Conservation (phyloP, 2,329 filamentous ascomycete genomes). For the Metarhizium brunneum region DNA sequence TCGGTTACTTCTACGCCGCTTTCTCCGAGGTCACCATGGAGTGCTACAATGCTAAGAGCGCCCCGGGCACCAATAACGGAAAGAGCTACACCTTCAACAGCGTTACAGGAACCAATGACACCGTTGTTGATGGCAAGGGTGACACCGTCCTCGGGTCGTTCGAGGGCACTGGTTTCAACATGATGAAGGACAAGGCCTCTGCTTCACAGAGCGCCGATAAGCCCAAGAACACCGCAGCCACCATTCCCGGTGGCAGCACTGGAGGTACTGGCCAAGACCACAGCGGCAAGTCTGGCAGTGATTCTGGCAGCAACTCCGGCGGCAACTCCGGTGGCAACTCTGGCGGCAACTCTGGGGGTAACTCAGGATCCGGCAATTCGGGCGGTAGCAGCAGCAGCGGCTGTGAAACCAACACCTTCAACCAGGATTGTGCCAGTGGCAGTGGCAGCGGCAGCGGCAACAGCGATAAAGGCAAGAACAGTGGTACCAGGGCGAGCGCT, state of each 20-base stretch:
- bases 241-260: slow-evolving; percentile 21
- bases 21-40: slow-evolving; percentile 70
- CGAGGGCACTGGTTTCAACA: slow-evolving; percentile 70
- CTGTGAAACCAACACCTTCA: slow-evolving; percentile 30
- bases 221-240: slow-evolving; percentile 14
- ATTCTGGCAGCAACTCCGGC: slow-evolving; percentile 4
- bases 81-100: slow-evolving; percentile 70
- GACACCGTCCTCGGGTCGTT: slow-evolving; percentile 70
- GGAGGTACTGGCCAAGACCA: slow-evolving; percentile 16
- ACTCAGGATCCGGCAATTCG: slow-evolving; percentile 11
- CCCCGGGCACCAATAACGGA: slow-evolving; percentile 59
- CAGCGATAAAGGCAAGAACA: slow-evolving; percentile 16
- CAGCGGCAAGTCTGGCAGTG: slow-evolving; percentile 4
- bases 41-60: slow-evolving; percentile 61
- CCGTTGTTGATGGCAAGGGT: slow-evolving; percentile 67
- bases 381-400: slow-evolving; percentile 14
- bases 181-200: slow-evolving; percentile 35
- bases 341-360: slow-evolving; percentile 13
- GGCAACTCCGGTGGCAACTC: slow-evolving; percentile 12
- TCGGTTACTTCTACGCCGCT: slow-evolving; percentile 83
- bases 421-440: slow-evolving; percentile 26
- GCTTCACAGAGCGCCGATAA: slow-evolving; percentile 10
- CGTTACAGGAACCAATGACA: slow-evolving; percentile 59
- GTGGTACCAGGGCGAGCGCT: slow-evolving; percentile 20
- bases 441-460: slow-evolving; percentile 13